Evolutionary conservation across 2,329 filamentous ascomycete genomes (phyloP).

Genomic region (Ophiostoma angusticollis): DNA sequence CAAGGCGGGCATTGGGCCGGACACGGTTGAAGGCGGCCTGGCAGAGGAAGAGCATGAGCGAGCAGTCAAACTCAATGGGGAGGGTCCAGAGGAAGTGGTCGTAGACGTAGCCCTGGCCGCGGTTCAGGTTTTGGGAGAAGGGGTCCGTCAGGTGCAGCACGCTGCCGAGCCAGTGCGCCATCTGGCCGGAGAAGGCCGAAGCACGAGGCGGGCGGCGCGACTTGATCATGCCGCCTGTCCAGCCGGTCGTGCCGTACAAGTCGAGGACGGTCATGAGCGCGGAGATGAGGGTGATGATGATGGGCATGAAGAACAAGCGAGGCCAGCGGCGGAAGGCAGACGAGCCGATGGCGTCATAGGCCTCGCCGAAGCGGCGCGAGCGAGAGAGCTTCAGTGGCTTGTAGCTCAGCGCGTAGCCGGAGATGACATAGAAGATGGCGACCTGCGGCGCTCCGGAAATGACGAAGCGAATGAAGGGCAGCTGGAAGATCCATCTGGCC

Average conservation of each 20-base stretch:
- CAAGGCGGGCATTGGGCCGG: conserved; percentile 6
- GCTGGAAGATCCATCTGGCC: conserved; percentile 18
- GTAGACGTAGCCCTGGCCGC: conserved; percentile 14
- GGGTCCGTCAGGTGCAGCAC: conserved; percentile 8
- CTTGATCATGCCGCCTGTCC: conserved; percentile 7
- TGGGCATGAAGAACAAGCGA: conserved; percentile 14
- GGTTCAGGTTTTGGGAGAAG: conserved; percentile 10
- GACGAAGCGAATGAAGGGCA: conserved; percentile 25
- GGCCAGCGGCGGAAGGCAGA: conserved; percentile 14
- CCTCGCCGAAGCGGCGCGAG: conserved; percentile 10
- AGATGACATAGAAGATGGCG: conserved; percentile 36
- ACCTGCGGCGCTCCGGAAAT: conserved; percentile 26
- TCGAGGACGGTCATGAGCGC: conserved; percentile 7
- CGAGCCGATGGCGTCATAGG: conserved; percentile 12
- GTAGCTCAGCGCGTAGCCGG: conserved; percentile 16
- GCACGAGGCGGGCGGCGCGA: conserved; percentile 8
- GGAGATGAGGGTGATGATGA: conserved; percentile 7
- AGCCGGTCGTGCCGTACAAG: conserved; percentile 11
- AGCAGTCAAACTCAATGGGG: conserved; percentile 23
- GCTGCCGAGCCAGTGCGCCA: conserved; percentile 8
- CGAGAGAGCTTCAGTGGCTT: conserved; percentile 15
- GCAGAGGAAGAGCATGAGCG: conserved; percentile 22
- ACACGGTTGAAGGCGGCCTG: conserved; percentile 19
- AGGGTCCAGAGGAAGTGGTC: conserved; percentile 24
- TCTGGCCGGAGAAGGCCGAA: conserved; percentile 2